phyloP scores from a whole-genome alignment of 2,329 filamentous ascomycete species.

The Aspergillus fijiensis region DNA sequence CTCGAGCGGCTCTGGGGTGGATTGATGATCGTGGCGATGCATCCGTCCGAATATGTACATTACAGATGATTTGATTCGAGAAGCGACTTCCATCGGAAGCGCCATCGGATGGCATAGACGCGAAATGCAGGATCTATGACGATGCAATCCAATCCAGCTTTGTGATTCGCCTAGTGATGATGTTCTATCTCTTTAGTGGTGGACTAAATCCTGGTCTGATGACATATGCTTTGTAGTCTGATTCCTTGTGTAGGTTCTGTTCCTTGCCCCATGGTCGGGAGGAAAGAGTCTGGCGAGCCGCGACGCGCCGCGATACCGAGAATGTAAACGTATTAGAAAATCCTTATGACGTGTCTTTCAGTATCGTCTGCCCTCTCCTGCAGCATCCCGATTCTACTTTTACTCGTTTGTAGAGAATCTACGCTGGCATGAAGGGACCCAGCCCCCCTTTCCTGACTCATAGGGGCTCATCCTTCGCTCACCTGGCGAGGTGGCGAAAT shows the following conservation, averaged over 20 bases:
- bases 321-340: background rate
- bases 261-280: background rate
- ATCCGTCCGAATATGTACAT: constrained; percentile 36
- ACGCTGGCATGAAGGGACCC: too few species aligned
- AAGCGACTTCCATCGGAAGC: constrained; percentile 31
- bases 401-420: too few species aligned
- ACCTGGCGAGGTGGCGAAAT: too few species aligned
- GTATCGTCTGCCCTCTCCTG: too few species aligned
- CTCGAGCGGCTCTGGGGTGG: constrained; percentile 26
- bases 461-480: too few species aligned
- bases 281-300: background rate
- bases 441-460: too few species aligned
- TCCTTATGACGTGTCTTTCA: background rate
- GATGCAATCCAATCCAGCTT: constrained; percentile 22
- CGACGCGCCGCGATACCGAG: background rate
- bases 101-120: constrained; percentile 38
- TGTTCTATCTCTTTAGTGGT: background rate
- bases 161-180: background rate
- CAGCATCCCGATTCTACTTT: too few species aligned
- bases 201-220: background rate
- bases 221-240: background rate
- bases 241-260: background rate
- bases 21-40: constrained; percentile 30
- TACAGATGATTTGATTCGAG: constrained; percentile 26
- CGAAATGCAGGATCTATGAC: constrained; percentile 32